phyloP scores from a whole-genome alignment of 805 yeast species.

The Lachancea kluyveri region DNA sequence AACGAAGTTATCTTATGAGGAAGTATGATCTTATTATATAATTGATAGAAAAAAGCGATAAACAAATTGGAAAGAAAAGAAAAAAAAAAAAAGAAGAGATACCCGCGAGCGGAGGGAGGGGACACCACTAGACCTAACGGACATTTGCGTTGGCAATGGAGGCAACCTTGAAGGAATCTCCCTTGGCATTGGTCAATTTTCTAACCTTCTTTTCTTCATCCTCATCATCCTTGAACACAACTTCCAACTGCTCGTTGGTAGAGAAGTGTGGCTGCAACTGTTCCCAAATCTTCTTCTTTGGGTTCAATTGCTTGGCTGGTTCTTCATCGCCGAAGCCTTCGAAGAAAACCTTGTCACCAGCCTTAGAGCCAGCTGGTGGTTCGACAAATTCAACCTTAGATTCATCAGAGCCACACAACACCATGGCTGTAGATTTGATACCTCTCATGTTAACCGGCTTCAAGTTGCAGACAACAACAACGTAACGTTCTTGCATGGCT shows the following conservation, averaged over 20 bases:
- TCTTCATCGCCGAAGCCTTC: constrained; percentile 77
- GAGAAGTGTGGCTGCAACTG: constrained; percentile 86
- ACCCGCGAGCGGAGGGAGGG: too few species aligned
- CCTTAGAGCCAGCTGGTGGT: constrained; percentile 87
- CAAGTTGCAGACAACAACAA: constrained; percentile 88
- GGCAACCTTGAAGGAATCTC: constrained; percentile 69
- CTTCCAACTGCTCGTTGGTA: constrained; percentile 70
- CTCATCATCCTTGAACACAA: constrained; percentile 61
- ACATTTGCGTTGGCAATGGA: constrained; percentile 74
- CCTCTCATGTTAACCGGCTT: constrained; percentile 99
- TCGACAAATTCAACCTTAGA: constrained; percentile 80
- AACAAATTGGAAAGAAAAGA: neutral
- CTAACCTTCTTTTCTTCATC: constrained; percentile 63
- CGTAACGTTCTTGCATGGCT: constrained; percentile 91
- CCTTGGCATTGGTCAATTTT: constrained; percentile 72
- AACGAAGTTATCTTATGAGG: too few species aligned
- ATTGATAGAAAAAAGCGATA: neutral
- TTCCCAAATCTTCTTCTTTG: constrained; percentile 98
- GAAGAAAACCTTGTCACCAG: constrained; percentile 96
- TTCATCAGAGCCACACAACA: constrained; percentile 82
- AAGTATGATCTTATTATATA: neutral
- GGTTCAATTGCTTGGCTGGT: constrained; percentile 90
- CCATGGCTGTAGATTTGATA: constrained; percentile 93
- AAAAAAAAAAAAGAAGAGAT: neutral
- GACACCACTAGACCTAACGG: constrained; percentile 43